A percentile compares a stretch with the other conserved stretches of the same genome.
These are phyloP conservation scores for Crithidia expoeki DNA, from an alignment of 208 protist species.

Conservation along the genomic window DNA sequence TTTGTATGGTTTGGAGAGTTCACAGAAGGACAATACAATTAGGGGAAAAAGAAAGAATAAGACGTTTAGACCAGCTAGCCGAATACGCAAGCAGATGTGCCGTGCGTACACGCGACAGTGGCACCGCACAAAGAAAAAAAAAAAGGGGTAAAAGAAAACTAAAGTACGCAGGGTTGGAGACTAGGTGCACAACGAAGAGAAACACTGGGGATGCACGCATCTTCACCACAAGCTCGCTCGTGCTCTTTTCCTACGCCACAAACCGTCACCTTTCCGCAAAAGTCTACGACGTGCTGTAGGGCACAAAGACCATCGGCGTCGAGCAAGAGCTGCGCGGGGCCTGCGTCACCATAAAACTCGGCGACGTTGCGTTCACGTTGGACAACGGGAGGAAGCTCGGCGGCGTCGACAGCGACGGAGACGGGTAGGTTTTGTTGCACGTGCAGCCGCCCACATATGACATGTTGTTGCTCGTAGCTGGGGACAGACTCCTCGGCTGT, in stretches of 20 bases:
- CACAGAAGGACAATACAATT: no score
- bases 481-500: conserved; percentile 4
- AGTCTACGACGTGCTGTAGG: conserved; percentile 5
- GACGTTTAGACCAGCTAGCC: no score
- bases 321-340: neutral
- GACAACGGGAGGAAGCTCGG: neutral
- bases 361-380: neutral
- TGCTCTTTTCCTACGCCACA: no score
- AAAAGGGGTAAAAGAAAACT: neutral
- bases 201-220: no score
- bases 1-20: no score
- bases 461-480: conserved; percentile 10
- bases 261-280: neutral
- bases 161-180: neutral
- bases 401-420: neutral
- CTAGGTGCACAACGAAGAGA: no score
- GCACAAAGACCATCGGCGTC: conserved; percentile 23
- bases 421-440: neutral
- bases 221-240: no score
- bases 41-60: no score
- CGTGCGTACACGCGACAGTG: no score
- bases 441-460: neutral
- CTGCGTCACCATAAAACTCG: conserved; percentile 19
- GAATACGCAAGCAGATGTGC: no score
- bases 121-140: no score